Evolutionary conservation across 2,329 filamentous ascomycete genomes (phyloP).

Genomic region (Diaporthe ampelina): DNA sequence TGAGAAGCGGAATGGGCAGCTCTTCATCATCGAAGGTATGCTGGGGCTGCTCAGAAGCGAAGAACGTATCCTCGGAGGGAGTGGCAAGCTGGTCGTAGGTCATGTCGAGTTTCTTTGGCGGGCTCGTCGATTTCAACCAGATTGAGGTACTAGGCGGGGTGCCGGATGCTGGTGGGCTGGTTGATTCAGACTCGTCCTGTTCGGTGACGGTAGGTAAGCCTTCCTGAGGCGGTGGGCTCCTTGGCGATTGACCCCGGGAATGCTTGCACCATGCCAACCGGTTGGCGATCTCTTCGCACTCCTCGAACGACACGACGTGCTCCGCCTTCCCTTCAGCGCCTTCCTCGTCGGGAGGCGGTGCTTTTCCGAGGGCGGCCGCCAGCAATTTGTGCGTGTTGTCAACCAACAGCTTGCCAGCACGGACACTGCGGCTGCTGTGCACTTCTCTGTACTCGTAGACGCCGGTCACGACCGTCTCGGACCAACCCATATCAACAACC

Average conservation of each 20-base stretch:
- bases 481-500: slow-evolving; percentile 93
- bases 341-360: slow-evolving; percentile 43
- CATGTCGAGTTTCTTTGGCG: slow-evolving; percentile 71
- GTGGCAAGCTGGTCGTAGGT: slow-evolving; percentile 79
- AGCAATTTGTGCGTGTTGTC: slow-evolving; percentile 78
- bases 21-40: slow-evolving; percentile 88
- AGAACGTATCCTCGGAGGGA: slow-evolving; percentile 82
- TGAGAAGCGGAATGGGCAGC: slow-evolving; percentile 79
- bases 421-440: slow-evolving; percentile 75
- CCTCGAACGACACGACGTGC: slow-evolving; percentile 75
- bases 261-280: slow-evolving; percentile 84
- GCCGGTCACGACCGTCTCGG: slow-evolving; percentile 86
- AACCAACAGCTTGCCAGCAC: slow-evolving; percentile 81
- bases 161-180: slow-evolving; percentile 43
- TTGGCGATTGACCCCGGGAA: slow-evolving; percentile 29
- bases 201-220: slow-evolving; percentile 68
- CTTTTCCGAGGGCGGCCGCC: slow-evolving; percentile 56
- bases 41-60: slow-evolving; percentile 67
- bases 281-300: slow-evolving; percentile 83
- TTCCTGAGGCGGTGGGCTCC: slow-evolving; percentile 44
- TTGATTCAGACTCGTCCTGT: slow-evolving; percentile 64
- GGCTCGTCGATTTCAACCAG: slow-evolving; percentile 60
- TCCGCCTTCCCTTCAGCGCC: slow-evolving; percentile 48
- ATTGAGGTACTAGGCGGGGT: slow-evolving; percentile 55
- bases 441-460: slow-evolving; percentile 94